phyloP scores from a whole-genome alignment of 2,329 filamentous ascomycete genomes.

The Byssothecium circinans region DNA sequence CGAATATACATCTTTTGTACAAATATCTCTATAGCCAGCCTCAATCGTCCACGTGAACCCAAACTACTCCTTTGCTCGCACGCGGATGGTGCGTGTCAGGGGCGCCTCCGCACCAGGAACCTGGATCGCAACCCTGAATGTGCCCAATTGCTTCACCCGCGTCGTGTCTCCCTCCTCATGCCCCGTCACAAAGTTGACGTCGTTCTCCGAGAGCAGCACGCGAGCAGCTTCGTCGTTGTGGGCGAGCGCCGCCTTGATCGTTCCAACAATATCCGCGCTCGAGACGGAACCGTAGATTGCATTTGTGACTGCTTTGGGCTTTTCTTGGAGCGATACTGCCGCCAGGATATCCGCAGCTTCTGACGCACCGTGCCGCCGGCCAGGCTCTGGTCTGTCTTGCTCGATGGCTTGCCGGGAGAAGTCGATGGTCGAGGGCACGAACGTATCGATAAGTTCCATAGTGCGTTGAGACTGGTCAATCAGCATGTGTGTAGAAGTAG shows the following conservation, averaged over 20 bases:
- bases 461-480: constrained; percentile 46
- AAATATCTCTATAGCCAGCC: neutral
- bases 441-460: constrained; percentile 51
- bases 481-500: constrained; percentile 11
- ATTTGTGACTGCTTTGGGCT: constrained; percentile 27
- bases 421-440: constrained; percentile 51
- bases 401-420: constrained; percentile 52
- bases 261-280: constrained; percentile 54
- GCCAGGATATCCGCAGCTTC: constrained; percentile 40
- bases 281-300: constrained; percentile 59
- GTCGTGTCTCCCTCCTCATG: constrained; percentile 42
- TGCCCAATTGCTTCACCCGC: constrained; percentile 56
- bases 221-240: constrained; percentile 55
- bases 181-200: constrained; percentile 53
- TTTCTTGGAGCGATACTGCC: constrained; percentile 35
- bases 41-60: no score
- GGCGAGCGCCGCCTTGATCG: constrained; percentile 52
- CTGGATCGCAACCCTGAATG: constrained; percentile 55
- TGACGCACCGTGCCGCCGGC: constrained; percentile 36
- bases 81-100: constrained; percentile 34
- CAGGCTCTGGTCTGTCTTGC: constrained; percentile 32
- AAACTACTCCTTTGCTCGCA: constrained; percentile 33
- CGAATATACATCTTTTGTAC: neutral
- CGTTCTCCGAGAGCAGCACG: constrained; percentile 53
- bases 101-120: constrained; percentile 50